These are phyloP conservation scores for Obba rivulosa DNA, from an alignment of 768 basidiomycete species.

Conservation along the genomic window DNA sequence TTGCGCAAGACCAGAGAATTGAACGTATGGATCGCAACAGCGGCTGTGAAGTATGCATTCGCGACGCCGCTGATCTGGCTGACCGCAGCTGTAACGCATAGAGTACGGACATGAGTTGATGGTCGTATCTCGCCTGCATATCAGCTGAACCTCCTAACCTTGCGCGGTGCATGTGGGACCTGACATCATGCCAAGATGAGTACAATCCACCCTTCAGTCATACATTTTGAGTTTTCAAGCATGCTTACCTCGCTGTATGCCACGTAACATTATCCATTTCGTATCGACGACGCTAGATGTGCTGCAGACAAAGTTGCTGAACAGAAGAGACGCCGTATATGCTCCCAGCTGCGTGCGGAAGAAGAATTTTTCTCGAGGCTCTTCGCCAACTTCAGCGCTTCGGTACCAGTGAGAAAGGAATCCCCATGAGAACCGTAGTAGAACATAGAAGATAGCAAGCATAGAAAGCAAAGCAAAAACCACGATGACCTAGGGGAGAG, in stretches of 20 bases:
- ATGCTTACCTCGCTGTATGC: slow-evolving; percentile 44
- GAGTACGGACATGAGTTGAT: not conserved
- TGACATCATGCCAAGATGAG: slow-evolving; percentile 14
- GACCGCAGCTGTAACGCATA: slow-evolving; percentile 22
- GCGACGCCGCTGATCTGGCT: slow-evolving; percentile 60
- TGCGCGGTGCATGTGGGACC: slow-evolving; percentile 50
- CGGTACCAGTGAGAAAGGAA: slow-evolving; percentile 31
- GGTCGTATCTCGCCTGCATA: too few relatives aligned
- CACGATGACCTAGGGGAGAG: slow-evolving; percentile 33
- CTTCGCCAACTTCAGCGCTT: slow-evolving; percentile 5
- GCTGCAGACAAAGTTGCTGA: slow-evolving; percentile 51
- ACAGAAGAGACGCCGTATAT: slow-evolving; percentile 58
- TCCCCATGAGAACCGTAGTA: slow-evolving; percentile 39
- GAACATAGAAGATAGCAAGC: slow-evolving; percentile 46
- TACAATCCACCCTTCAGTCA: not conserved
- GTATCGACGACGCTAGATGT: slow-evolving; percentile 50
- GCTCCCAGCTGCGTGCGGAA: slow-evolving; percentile 69
- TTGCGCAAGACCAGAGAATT: slow-evolving; percentile 55
- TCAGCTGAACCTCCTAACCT: slow-evolving; percentile 33
- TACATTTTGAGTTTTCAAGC: not conserved
- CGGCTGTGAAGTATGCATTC: slow-evolving; percentile 58
- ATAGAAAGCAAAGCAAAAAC: slow-evolving; percentile 51
- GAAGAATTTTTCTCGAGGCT: slow-evolving; percentile 38
- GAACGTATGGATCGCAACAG: slow-evolving; percentile 66
- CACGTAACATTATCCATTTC: slow-evolving; percentile 39